Evolutionary conservation across 306 rosid genomes (phyloP), one percentile per base, ranked within the genome.

Genomic region (Trichosanthes cucumerina): DNA sequence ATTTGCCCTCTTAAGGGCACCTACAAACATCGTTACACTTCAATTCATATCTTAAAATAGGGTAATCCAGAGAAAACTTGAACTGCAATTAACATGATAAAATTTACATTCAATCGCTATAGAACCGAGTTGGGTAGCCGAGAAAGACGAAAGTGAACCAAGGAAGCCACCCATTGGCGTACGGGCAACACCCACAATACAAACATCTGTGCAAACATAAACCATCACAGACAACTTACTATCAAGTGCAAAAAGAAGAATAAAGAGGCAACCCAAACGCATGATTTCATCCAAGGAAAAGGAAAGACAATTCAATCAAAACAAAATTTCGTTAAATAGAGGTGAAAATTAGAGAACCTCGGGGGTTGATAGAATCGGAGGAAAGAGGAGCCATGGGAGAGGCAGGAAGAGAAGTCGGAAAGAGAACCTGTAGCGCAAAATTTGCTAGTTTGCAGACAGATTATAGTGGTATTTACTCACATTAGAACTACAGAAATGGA

Each of bases 181-280:
- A 69, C 98, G 86, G 6, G 96, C 93, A 83, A 92, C 92, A 66
- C 98, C 98, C 58, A 94, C 98, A 78, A 94, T 83, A 81, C 97
- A 94, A 75, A 89, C 96, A 92, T 94, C 97, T 92, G 91, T 36
- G 64, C 26, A 46, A 78, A 77, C 12, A 24, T 54, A 21, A 39
- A 52, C 23, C 16, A 26, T 0, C 5, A 7, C 11, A 11, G 2
- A 46, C 77, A 62, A 28, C 4, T n/a, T 43, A 52, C 0, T 52
- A 12, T 73, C 31, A 13, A 72, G 0, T 28, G n/a, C 5, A 62
- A 31, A 28, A 60, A 18, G 7, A 54, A 54, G 10, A 54, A 7
- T 19, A 19, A 54, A 54, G 59, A 69, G 16, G 7, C 19, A 1
- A 38, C 5, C 58, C 16, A 9, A 46, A 0, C 21, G 0, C 58